Evolutionary conservation across 768 basidiomycete species (phyloP).

Genomic region (Boletus reticulatus): DNA sequence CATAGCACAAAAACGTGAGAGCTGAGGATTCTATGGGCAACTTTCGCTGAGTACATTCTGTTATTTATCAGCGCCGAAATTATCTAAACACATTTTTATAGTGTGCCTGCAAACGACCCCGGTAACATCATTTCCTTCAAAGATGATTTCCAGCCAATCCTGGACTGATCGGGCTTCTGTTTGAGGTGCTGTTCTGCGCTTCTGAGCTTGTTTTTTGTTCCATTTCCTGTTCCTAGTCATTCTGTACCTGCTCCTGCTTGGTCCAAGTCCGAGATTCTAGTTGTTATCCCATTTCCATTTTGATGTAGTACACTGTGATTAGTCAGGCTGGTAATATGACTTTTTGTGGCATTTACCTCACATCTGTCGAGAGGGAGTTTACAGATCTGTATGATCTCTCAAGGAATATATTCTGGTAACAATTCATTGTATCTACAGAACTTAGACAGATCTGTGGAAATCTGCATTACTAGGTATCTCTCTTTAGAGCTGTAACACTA

Average conservation of each 20-base stretch:
- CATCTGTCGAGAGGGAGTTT: too few species aligned
- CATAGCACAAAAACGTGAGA: neutral
- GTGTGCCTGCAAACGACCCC: neutral
- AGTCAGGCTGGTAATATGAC: neutral
- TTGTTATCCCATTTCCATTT: too few species aligned
- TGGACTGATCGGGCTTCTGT: neutral
- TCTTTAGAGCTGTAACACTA: neutral
- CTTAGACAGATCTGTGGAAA: neutral
- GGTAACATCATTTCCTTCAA: neutral
- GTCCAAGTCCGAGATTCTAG: too few species aligned
- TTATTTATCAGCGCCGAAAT: too few species aligned
- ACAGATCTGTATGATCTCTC: neutral
- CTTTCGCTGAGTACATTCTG: too few species aligned
- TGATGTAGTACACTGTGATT: too few species aligned
- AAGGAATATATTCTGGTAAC: neutral
- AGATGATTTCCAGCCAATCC: neutral
- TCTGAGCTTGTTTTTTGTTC: too few species aligned
- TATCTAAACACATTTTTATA: neutral
- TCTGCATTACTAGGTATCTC: neutral
- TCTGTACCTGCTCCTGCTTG: neutral
- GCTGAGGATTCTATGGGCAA: neutral
- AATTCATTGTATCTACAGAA: neutral
- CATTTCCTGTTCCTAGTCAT: neutral
- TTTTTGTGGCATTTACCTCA: neutral
- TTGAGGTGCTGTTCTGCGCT: too few species aligned